Evolutionary conservation across 768 basidiomycete genomes (phyloP), one percentile per base, ranked within the genome.

Genomic region (Tricholoma saponaceum): DNA sequence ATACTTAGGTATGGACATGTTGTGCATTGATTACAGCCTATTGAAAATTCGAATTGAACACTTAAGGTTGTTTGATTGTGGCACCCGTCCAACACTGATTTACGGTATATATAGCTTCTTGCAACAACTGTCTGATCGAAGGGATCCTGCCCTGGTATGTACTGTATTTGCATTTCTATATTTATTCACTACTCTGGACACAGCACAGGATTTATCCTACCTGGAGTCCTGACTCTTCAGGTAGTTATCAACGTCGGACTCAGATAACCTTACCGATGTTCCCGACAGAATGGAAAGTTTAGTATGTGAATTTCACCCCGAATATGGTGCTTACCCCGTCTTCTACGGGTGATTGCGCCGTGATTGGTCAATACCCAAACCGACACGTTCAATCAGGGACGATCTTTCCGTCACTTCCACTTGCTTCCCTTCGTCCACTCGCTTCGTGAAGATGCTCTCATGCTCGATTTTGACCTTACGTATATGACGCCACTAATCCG

Each of bases 261-360:
- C 59, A 74, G 74, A 77, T 77, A 67, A 67, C 54, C 70, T 72
- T 63, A 56, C 60, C 67, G 72, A 74, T 74, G 39, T 60, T 61
- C 60, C 72, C 76, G 68, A 70, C 60, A 67, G 57, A 66, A 53
- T 66, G 76, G 75, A 76, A 77, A 64, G 74, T 76, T 78, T 71
- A 62, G 53, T 59, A 64, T 72, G 69, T 65, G 72, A 73, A 70
- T 64, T 64, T 67, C 65, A 59, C 61, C 60, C 72, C 68, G 64
- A 71, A 71, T 72, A 69, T 73, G 72, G 74, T 65, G 65, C 67
- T 56, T 61, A 61, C 58, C 67, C 78, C 78, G 77, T 69, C 74
- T 75, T 72, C 73, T 76, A 73, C 77, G 78, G 78, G 75, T 69
- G 73, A 76, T 75, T 77, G 75, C 64, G 64, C 70, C 66, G 60